Evolutionary conservation across 176 grass and related monocot genomes (phyloP).

Genomic region (Juncus inflexus): DNA sequence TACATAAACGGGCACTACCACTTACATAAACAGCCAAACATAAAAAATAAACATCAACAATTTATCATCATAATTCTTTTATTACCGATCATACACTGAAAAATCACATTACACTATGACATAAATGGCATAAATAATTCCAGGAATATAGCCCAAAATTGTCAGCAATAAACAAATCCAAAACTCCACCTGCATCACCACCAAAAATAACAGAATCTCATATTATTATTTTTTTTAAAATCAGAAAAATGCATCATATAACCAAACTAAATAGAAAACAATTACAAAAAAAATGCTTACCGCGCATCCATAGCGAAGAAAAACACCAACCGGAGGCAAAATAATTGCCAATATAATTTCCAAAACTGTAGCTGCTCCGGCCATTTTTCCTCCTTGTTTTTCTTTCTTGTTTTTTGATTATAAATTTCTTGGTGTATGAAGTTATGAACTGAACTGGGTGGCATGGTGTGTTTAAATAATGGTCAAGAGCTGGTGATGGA

Average conservation of each 20-base stretch:
- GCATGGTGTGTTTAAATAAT: not conserved
- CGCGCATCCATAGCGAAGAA: conserved; percentile 75
- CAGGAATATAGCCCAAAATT: conserved; percentile 64
- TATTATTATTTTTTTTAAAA: not conserved
- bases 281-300: conserved; percentile 34
- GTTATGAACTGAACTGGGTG: not conserved
- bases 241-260: too few species aligned
- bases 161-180: conserved; percentile 74
- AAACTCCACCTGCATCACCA: conserved; percentile 49
- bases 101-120: conserved; percentile 38
- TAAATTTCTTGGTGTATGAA: not conserved
- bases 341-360: conserved; percentile 88
- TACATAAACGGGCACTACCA: not conserved
- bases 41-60: not conserved
- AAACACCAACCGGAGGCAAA: conserved; percentile 88
- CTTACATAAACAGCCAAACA: conserved; percentile 1
- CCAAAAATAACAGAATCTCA: not conserved
- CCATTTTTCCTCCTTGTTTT: conserved; percentile 36
- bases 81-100: too few species aligned
- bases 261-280: not conserved
- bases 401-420: not conserved
- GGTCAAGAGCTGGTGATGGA: too few species aligned
- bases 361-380: conserved; percentile 58
- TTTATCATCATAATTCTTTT: not conserved
- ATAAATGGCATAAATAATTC: conserved; percentile 70